A percentile compares a stretch with the other conserved stretches of the same genome.
Evolutionary conservation across 805 yeast genomes (phyloP).

Genomic region (Spencermartinsiella europaea): DNA sequence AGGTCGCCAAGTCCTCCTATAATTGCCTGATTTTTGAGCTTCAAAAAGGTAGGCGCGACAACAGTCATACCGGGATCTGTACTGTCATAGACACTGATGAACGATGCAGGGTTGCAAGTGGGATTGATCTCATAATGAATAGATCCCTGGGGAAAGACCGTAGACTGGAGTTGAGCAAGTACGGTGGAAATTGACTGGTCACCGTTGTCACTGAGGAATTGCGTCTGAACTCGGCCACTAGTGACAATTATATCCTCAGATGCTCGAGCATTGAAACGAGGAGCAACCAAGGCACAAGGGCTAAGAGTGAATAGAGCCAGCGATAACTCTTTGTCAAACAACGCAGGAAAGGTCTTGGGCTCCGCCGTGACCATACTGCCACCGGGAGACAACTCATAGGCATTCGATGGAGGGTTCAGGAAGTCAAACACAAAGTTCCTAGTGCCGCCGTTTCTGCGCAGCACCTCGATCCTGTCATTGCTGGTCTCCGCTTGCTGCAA

Average conservation of each 20-base stretch:
- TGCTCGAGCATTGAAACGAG: constrained; percentile 19
- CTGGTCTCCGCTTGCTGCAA: constrained; percentile 10
- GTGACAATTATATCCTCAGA: constrained; percentile 17
- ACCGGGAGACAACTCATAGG: constrained; percentile 5
- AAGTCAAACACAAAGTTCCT: constrained; percentile 18
- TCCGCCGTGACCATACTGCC: constrained; percentile 14
- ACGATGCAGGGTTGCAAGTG: constrained; percentile 16
- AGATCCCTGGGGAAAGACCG: constrained; percentile 21
- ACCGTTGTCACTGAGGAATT: constrained; percentile 14
- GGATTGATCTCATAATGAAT: constrained; percentile 21
- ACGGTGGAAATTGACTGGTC: constrained; percentile 13
- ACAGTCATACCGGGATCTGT: constrained; percentile 21
- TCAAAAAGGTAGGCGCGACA: constrained; percentile 10
- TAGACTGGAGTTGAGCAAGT: constrained; percentile 13
- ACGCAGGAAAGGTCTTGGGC: constrained; percentile 18
- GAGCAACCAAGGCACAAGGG: constrained; percentile 19
- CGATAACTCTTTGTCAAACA: constrained; percentile 15
- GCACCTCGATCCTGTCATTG: constrained; percentile 9
- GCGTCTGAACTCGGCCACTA: constrained; percentile 16
- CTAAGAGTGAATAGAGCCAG: constrained; percentile 13
- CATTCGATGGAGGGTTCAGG: constrained; percentile 13
- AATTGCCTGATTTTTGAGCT: constrained; percentile 2
- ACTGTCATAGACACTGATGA: constrained; percentile 14
- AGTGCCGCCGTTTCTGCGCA: constrained; percentile 11
- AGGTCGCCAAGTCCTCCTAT: constrained; percentile 11